These are phyloP conservation scores for Powellomyces hirtus DNA, from an alignment of 192 early-diverging fungal genomes.

Conservation along the genomic window DNA sequence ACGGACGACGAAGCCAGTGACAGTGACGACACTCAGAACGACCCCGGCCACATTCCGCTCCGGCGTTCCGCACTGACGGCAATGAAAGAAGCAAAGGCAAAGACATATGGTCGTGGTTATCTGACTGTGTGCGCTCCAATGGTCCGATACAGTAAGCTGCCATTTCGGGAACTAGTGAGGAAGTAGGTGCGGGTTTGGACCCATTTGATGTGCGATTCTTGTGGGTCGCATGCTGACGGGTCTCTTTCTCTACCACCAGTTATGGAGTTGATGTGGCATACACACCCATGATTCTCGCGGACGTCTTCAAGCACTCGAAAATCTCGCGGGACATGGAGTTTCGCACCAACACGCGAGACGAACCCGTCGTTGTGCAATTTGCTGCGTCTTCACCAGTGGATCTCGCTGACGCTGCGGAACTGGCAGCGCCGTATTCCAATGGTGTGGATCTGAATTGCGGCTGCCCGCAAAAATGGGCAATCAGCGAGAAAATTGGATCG, in stretches of 20 bases:
- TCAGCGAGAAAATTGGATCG: constrained; percentile 82
- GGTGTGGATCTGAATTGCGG: constrained; percentile 79
- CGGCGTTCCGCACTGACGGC: background rate
- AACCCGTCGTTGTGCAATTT: constrained; percentile 92
- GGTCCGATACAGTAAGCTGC: constrained; percentile 94
- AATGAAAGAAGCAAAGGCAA: background rate
- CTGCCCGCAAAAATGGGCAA: constrained; percentile 96
- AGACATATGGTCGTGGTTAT: constrained; percentile 11
- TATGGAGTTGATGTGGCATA: constrained; percentile 88
- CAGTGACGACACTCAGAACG: background rate
- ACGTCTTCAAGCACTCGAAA: constrained; percentile 84
- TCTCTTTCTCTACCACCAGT: constrained; percentile 28
- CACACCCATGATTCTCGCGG: constrained; percentile 95
- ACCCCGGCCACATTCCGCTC: constrained; percentile 8
- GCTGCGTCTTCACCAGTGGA: constrained; percentile 79
- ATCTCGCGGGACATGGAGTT: constrained; percentile 80
- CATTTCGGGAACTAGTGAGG: constrained; percentile 84
- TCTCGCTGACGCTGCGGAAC: constrained; percentile 78
- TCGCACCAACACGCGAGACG: constrained; percentile 74
- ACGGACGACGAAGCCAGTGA: too few species aligned
- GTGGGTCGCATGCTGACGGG: background rate
- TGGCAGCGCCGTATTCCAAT: constrained; percentile 68
- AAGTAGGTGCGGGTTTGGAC: constrained; percentile 49
- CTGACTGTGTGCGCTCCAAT: constrained; percentile 91
- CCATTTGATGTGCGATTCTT: too few species aligned